Base-by-base conservation (phyloP, 2,329 filamentous ascomycete genomes). In the Dryadomyces quercus-mongolicae region DNA sequence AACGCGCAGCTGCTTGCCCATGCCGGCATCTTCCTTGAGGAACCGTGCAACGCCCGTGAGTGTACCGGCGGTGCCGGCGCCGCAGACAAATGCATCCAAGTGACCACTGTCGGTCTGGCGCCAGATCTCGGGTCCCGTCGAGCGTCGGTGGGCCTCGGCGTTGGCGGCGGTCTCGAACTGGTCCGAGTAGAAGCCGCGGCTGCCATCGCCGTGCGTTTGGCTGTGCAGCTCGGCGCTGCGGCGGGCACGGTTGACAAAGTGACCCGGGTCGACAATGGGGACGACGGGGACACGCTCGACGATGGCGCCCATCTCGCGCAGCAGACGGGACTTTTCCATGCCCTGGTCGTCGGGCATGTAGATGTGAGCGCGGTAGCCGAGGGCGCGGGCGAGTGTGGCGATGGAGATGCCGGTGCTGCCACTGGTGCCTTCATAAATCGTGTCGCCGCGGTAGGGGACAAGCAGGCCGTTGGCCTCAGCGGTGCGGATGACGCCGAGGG, bases 341-440 rank as follows among this genome's bases (percentile, higher is more conserved):
- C 85, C 82, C 73, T 94, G 86, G 71, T 98, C 93, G 65, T 88
- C 84, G 49, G 93, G 92, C 90, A 98, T 97, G 74, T 89, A 96
- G 60, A 98, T 97, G 69, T 97, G 88, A 36, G 90, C 90, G 60
- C 85, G 80, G 72, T 97, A 97, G 38, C 93, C 93, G 67, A 84
- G 80, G 21, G 93, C 91, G 61, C 91, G 80, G 51, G 89, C 91
- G 51, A 98, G 81, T 0, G 88, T 88, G 2, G 93, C 93, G 10
- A 98, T 77, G 16, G 91, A 96, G 62, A 98, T 97, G 21, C 93
- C 93, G 0, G 93, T 98, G 65, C 88, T 95, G 56, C 93, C 93
- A 16, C 95, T 91, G 1, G 93, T 98, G 60, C 93, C 93, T 72
- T 98, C 93, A 69, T 97, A 98, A 63, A 98, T 90, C 46, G 88